Conservation (phyloP, 306 rosid species). For the Sophora flavescens region DNA sequence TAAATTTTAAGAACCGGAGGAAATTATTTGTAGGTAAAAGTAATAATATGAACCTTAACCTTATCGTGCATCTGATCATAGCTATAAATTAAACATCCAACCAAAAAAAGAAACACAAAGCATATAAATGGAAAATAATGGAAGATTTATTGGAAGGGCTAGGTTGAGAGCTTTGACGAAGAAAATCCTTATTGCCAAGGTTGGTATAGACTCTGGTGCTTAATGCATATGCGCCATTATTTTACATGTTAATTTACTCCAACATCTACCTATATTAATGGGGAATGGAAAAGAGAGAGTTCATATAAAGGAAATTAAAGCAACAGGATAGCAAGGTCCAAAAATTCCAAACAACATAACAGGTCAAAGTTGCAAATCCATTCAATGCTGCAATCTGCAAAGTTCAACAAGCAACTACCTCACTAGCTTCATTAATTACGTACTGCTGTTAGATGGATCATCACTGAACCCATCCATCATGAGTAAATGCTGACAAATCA, state of each 20-base stretch:
- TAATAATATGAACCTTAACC: too few species aligned
- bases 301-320: not conserved
- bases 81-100: too few species aligned
- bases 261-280: not conserved
- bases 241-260: not conserved
- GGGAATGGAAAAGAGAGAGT: not conserved
- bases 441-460: not conserved
- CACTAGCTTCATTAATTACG: not conserved
- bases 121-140: too few species aligned
- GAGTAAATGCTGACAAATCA: conserved; percentile 15
- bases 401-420: not conserved
- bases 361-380: not conserved
- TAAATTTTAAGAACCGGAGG: too few species aligned
- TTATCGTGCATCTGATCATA: too few species aligned
- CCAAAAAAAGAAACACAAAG: too few species aligned
- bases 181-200: not conserved
- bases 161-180: too few species aligned
- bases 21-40: too few species aligned
- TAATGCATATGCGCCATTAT: not conserved
- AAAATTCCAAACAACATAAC: not conserved
- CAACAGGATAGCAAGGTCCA: not conserved
- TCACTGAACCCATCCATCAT: not conserved
- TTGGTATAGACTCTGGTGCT: not conserved
- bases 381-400: not conserved
- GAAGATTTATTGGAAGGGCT: too few species aligned